Evolutionary conservation across 495 filamentous ascomycete genomes (phyloP).

Genomic region (Pseudoneurospora amorphoporcata): DNA sequence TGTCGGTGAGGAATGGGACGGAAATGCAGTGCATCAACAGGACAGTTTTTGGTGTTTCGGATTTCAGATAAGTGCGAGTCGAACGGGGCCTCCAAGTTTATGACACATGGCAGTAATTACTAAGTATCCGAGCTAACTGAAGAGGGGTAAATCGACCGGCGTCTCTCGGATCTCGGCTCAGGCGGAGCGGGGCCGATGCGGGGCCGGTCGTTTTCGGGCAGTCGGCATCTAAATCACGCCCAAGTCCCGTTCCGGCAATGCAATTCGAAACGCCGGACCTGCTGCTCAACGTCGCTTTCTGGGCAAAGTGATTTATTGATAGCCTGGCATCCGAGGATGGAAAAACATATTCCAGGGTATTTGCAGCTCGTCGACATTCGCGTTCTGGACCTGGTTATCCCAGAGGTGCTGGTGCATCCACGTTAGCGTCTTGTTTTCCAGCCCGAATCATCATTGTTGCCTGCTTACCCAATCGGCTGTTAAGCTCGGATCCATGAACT

Average conservation of each 20-base stretch:
- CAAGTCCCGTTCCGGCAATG: background rate
- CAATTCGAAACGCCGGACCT: background rate
- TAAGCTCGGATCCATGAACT: constrained; percentile 8
- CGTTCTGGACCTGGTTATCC: constrained; percentile 18
- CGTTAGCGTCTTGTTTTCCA: background rate
- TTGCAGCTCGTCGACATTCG: constrained; percentile 6
- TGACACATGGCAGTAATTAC: background rate
- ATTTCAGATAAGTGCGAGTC: too few species aligned
- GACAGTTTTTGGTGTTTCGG: too few species aligned
- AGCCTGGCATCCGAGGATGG: background rate
- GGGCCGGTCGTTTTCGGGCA: background rate
- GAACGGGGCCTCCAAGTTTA: background rate
- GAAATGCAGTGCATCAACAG: background rate
- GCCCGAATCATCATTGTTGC: background rate
- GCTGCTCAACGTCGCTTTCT: background rate
- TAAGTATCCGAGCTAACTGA: background rate
- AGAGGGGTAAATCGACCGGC: background rate
- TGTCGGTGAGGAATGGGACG: background rate
- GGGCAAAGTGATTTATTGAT: background rate
- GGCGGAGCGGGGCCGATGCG: background rate
- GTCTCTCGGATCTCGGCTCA: background rate
- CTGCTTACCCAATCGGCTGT: constrained; percentile 19
- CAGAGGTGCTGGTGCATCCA: constrained; percentile 7
- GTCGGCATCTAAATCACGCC: too few species aligned
- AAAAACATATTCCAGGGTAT: constrained; percentile 18